Base-by-base conservation (phyloP, 805 yeast genomes). In the Wickerhamomyces alni region DNA sequence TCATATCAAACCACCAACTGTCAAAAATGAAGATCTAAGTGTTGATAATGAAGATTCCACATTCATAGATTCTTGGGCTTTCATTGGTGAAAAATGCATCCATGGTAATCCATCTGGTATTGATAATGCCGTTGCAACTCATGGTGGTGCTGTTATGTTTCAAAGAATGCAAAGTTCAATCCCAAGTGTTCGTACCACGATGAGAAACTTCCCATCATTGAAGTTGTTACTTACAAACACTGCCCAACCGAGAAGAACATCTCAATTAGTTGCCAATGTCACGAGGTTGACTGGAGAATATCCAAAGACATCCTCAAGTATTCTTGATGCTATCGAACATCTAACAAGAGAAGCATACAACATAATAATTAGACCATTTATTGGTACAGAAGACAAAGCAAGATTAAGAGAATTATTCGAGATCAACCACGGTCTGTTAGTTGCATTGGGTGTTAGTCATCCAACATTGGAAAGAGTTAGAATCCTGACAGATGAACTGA, bases 81-180 rank as follows among this genome's bases (percentile, higher is more conserved):
- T 83, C 47, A 70, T 91, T 67, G 98, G 97, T 29, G 99, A 93
- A 60, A 83, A 82, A 57, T 87, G 97, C 57, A 85, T 89, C 50
- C 98, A 91, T 57, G 98, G 98, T 2, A 88, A 85, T 51, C 99
- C 99, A 8, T 82, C 94, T 16, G 99, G 99, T 11, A 87, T 93
- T 38, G 99, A 93, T 59, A 93, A 93, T 56, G 88, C 96, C 0
- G 97, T 91, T 36, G 94, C 98, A 2, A 84, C 96, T 0, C 81
- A 80, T 50, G 99, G 99, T 17, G 97, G 97, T 35, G 98, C 98
- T 0, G 95, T 93, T 1, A 69, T 82, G 77, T 91, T 80, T 63
- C 91, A 84, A 62, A 75, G 95, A 42, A 54, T 51, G 52, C 54
- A 63, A 15, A 63, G 66, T 39, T 72, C 82, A 2, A 51, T 70